Base-by-base conservation (phyloP, 345 rosid genomes). In the Murraya koenigii region DNA sequence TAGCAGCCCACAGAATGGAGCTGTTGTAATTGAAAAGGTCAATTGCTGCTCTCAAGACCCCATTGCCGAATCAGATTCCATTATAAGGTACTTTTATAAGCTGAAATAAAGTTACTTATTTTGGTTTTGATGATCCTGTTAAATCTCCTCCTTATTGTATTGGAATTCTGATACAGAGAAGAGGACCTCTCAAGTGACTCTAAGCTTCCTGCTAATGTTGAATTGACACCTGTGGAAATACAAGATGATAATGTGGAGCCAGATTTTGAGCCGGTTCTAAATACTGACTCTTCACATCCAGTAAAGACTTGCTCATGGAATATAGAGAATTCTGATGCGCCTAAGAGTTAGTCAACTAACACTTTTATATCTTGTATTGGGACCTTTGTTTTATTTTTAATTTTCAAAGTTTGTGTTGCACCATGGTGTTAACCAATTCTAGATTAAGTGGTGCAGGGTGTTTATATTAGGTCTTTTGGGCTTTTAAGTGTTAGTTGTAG, bases 301-400 rank as follows among this genome's bases (percentile, higher is more conserved):
- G 75, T 75, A 70, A 80, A 70, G 76, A 67, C 86, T 35, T 76
- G 56, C 74, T 74, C 84, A 71, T 91, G 90, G 97, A 88, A 84
- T 77, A 85, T 84, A 76, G 95, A 90, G 80, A 83, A 87, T 77
- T 69, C 60, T 61, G 90, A 90, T 52, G 90, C 98, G 30, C 98
- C 98, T 8, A 85, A 88, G 82, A 87, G 99, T 96, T 80, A 84
- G 92, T 85, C 28, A 72, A 69, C 68, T 77, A 9, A 35, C 47
- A 65, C 77, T 80, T 49, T 74, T 81, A 49, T 7, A 26, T 17
- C 69, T 71, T 65, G 22, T 30, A 54, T 17, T 60, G 80, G 75
- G 56, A 70, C 56, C 62, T 67, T 44, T 71, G 25, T 52, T 78
- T 35, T 78, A 30, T 11, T 71, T 62, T 71, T 71, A 20, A 52